These are phyloP conservation scores for Pichia sp. DNA, from an alignment of 1,139 yeast species.

Conservation along the genomic window DNA sequence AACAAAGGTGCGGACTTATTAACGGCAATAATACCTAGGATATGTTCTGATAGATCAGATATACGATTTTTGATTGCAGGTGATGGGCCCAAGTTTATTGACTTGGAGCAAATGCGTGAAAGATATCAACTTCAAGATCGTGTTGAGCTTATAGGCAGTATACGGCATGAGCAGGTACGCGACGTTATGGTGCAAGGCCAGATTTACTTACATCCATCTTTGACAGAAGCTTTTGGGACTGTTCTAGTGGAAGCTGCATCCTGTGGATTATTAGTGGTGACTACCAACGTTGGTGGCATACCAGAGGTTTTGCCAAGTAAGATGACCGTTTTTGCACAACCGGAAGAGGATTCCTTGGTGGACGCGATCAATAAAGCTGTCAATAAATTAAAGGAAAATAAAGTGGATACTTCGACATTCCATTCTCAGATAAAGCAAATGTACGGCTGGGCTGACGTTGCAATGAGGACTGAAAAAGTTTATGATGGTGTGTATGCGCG, in stretches of 20 bases:
- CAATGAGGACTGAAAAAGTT: constrained; percentile 75
- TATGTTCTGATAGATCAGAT: constrained; percentile 56
- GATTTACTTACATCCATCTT: constrained; percentile 85
- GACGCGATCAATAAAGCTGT: constrained; percentile 65
- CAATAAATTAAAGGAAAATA: constrained; percentile 43
- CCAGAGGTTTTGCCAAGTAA: constrained; percentile 93
- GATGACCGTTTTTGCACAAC: constrained; percentile 90
- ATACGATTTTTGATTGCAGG: constrained; percentile 89
- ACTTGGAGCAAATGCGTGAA: constrained; percentile 93
- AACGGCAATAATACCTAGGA: constrained; percentile 77
- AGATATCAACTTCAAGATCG: constrained; percentile 78
- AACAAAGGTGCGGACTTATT: constrained; percentile 93
- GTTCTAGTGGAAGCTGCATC: constrained; percentile 97
- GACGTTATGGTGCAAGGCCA: constrained; percentile 93
- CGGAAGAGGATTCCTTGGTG: constrained; percentile 75
- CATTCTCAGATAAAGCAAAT: constrained; percentile 71
- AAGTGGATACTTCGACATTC: constrained; percentile 65
- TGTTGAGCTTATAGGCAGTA: constrained; percentile 78
- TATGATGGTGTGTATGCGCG: constrained; percentile 40
- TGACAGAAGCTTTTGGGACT: constrained; percentile 98
- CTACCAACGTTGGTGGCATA: constrained; percentile 95
- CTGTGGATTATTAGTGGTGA: constrained; percentile 88
- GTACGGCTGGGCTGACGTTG: constrained; percentile 94
- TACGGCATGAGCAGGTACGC: constrained; percentile 87
- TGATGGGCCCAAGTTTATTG: constrained; percentile 93